A percentile compares a stretch with the other conserved stretches of the same genome.
These are phyloP conservation scores for Teratosphaeria destructans DNA, from an alignment of 2,329 filamentous ascomycete species.

Conservation along the genomic window DNA sequence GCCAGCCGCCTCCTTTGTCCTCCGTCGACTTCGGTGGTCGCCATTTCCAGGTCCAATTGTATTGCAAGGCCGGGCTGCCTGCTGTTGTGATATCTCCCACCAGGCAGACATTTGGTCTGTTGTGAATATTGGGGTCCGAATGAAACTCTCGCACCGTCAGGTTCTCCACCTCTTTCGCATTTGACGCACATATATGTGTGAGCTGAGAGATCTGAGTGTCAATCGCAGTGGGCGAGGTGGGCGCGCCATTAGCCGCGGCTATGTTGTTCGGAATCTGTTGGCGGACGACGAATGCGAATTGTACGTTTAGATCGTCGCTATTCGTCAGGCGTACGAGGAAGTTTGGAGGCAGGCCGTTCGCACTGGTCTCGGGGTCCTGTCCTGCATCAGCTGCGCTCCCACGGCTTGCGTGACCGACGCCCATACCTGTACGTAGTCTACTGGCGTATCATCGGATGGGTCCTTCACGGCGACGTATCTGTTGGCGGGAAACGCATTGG, in stretches of 20 bases:
- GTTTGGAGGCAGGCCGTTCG: conserved; percentile 41
- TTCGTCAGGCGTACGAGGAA: conserved; percentile 82
- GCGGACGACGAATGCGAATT: conserved; percentile 77
- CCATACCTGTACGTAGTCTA: conserved; percentile 87
- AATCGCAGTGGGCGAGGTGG: conserved; percentile 35
- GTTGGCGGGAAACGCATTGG: conserved; percentile 79
- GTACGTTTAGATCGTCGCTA: conserved; percentile 87
- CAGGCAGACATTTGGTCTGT: conserved; percentile 88
- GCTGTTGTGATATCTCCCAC: conserved; percentile 85
- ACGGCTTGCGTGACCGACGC: background rate
- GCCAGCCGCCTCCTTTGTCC: conserved; percentile 84
- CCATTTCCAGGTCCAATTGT: conserved; percentile 97
- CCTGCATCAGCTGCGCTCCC: conserved; percentile 1
- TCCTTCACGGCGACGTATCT: conserved; percentile 65
- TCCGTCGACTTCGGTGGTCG: conserved; percentile 73
- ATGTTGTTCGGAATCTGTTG: conserved; percentile 32
- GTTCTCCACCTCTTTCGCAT: conserved; percentile 77
- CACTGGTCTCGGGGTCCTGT: conserved; percentile 62
- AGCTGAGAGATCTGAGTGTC: conserved; percentile 80
- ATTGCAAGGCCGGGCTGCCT: conserved; percentile 73
- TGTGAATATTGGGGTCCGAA: conserved; percentile 92
- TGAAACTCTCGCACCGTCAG: conserved; percentile 92
- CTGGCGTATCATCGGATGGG: conserved; percentile 58
- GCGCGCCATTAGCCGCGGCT: conserved; percentile 8
- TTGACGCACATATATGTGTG: conserved; percentile 86